Conservation (phyloP, 1,284 basidiomycete species). For the Rhizoctonia solani region DNA sequence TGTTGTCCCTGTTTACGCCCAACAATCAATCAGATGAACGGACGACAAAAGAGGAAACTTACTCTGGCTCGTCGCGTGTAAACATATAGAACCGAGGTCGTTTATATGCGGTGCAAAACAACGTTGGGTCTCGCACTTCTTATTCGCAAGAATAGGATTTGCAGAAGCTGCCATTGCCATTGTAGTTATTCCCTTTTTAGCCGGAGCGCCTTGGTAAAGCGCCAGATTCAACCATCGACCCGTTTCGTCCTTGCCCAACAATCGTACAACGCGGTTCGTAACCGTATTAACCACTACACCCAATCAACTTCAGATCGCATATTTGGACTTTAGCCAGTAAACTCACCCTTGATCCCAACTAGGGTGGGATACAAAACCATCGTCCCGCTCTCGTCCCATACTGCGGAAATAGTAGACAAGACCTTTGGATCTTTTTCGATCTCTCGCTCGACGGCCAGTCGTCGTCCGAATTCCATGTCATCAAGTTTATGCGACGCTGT, state of each 20-base stretch:
- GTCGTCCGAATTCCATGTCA: slow-evolving; percentile 99
- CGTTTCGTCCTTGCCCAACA: slow-evolving; percentile 94
- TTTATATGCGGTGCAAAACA: slow-evolving; percentile 94
- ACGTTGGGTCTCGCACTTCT: slow-evolving; percentile 84
- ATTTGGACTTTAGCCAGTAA: background rate
- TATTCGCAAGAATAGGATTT: slow-evolving; percentile 90
- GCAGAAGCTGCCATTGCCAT: slow-evolving; percentile 93
- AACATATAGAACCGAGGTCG: slow-evolving; percentile 97
- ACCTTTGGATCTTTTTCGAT: slow-evolving; percentile 69
- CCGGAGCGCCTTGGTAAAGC: slow-evolving; percentile 91
- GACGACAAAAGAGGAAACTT: slow-evolving; percentile 44
- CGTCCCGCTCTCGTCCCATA: slow-evolving; percentile 97
- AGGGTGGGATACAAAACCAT: slow-evolving; percentile 93
- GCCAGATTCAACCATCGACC: slow-evolving; percentile 88
- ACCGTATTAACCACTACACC: slow-evolving; percentile 86
- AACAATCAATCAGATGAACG: background rate
- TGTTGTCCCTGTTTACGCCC: slow-evolving; percentile 65
- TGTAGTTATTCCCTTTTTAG: slow-evolving; percentile 83
- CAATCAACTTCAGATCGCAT: slow-evolving; percentile 1
- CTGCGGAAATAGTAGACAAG: slow-evolving; percentile 67
- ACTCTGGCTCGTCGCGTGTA: slow-evolving; percentile 90
- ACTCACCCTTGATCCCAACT: slow-evolving; percentile 90
- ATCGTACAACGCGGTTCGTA: slow-evolving; percentile 87
- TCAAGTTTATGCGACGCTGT: slow-evolving; percentile 90
- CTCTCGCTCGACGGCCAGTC: slow-evolving; percentile 90